These are phyloP conservation scores for Hypoxylon sp. DNA, from an alignment of 2,329 filamentous ascomycete genomes.

Conservation along the genomic window DNA sequence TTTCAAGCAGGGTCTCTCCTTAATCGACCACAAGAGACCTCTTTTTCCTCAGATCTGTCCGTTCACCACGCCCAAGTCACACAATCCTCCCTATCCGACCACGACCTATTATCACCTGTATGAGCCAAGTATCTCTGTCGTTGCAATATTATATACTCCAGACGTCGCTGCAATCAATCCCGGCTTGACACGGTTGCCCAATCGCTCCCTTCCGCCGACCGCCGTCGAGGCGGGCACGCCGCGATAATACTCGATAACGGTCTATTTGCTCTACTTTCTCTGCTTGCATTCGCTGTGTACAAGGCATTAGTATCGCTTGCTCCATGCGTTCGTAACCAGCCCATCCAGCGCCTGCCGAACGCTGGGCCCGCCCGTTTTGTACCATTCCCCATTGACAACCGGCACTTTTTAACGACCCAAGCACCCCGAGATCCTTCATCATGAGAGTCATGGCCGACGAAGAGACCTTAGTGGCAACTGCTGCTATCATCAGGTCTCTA, in stretches of 20 bases:
- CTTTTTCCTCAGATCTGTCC: slow-evolving; percentile 24
- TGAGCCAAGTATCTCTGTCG: slow-evolving; percentile 19
- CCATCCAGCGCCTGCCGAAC: slow-evolving; percentile 43
- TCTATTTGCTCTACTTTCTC: slow-evolving; percentile 16
- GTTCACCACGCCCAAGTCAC: slow-evolving; percentile 27
- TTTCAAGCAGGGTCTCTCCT: slow-evolving; percentile 45
- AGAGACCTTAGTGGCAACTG: slow-evolving; percentile 65
- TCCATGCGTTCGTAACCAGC: slow-evolving; percentile 48
- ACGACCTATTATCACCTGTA: slow-evolving; percentile 24
- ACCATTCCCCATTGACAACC: slow-evolving; percentile 23
- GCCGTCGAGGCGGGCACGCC: slow-evolving; percentile 43
- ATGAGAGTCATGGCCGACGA: slow-evolving; percentile 64
- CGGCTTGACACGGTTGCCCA: slow-evolving; percentile 25
- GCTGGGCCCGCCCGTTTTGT: slow-evolving; percentile 39
- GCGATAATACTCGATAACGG: slow-evolving; percentile 41
- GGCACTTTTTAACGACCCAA: slow-evolving; percentile 25
- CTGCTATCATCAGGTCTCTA: slow-evolving; percentile 66
- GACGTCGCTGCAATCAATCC: slow-evolving; percentile 19
- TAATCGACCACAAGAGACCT: slow-evolving; percentile 37
- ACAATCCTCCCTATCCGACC: slow-evolving; percentile 17
- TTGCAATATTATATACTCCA: slow-evolving; percentile 27
- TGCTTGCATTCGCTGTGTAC: slow-evolving; percentile 26
- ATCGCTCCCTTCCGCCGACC: slow-evolving; percentile 39
- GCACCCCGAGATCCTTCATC: slow-evolving; percentile 23
- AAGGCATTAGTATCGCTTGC: slow-evolving; percentile 32